phyloP scores from a whole-genome alignment of 495 filamentous ascomycete genomes.

The Talaromyces proteolyticus region DNA sequence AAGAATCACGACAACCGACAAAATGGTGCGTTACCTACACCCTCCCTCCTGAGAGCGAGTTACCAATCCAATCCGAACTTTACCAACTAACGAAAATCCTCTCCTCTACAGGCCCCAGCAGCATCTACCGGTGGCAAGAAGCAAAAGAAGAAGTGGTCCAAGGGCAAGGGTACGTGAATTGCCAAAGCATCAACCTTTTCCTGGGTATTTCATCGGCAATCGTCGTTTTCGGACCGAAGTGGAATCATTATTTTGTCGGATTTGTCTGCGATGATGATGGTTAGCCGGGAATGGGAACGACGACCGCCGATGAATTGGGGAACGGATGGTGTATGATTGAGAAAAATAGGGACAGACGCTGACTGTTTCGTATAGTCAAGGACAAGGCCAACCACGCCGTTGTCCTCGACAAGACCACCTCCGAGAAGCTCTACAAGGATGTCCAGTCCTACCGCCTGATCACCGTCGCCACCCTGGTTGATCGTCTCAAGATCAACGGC shows the following conservation, averaged over 20 bases:
- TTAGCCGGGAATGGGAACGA: too few relatives aligned
- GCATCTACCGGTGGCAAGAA: constrained; percentile 84
- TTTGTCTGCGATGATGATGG: too few relatives aligned
- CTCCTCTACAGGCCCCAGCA: constrained; percentile 59
- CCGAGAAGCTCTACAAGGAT: constrained; percentile 82
- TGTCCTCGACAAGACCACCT: constrained; percentile 63
- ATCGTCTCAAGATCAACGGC: constrained; percentile 99
- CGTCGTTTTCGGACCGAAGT: neutral
- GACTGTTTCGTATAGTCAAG: constrained; percentile 70
- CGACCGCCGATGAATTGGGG: constrained; percentile 1
- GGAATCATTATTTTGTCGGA: constrained; percentile 5
- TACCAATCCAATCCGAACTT: too few relatives aligned
- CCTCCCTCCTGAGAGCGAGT: neutral
- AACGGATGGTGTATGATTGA: constrained; percentile 6
- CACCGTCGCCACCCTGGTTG: constrained; percentile 97
- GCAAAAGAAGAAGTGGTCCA: constrained; percentile 99
- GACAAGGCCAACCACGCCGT: constrained; percentile 99
- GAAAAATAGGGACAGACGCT: constrained; percentile 14
- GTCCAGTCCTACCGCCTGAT: constrained; percentile 99
- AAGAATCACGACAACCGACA: constrained; percentile 44
- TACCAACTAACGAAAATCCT: too few relatives aligned
- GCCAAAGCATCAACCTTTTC: neutral
- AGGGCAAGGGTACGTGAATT: constrained; percentile 81
- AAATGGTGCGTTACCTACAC: constrained; percentile 38
- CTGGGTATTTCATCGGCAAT: neutral